Conservation (phyloP, 495 filamentous ascomycete genomes). For the Sabuloglossum arenarium region DNA sequence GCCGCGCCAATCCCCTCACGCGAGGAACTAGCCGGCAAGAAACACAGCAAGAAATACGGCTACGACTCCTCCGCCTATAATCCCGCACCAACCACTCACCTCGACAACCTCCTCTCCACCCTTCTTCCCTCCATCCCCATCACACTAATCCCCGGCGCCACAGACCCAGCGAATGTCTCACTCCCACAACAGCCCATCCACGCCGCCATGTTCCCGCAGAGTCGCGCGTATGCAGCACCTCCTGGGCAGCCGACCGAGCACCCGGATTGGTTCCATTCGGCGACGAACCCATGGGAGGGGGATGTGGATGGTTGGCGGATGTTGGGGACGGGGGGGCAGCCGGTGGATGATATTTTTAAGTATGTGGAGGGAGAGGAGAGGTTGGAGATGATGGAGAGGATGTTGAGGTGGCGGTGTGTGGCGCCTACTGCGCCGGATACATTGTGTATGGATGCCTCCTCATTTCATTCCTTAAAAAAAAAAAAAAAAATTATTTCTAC, state of each 20-base stretch:
- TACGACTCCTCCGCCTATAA: conserved; percentile 84
- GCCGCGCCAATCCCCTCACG: conserved; percentile 21
- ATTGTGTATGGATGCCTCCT: conserved; percentile 47
- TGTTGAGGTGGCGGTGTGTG: conserved; percentile 73
- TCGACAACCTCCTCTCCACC: conserved; percentile 64
- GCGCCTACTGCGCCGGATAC: conserved; percentile 97
- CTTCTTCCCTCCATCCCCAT: conserved; percentile 67
- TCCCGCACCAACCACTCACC: conserved; percentile 52
- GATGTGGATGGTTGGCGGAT: conserved; percentile 74
- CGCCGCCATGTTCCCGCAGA: conserved; percentile 55
- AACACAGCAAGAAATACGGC: conserved; percentile 61
- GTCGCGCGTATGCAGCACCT: conserved; percentile 40
- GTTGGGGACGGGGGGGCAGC: conserved; percentile 73
- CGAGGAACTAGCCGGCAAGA: conserved; percentile 31
- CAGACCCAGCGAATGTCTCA: conserved; percentile 61
- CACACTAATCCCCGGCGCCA: conserved; percentile 53
- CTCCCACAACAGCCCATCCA: conserved; percentile 72
- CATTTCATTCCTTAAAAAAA: background rate
- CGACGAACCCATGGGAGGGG: conserved; percentile 85
- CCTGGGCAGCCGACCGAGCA: conserved; percentile 20
- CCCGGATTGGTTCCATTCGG: conserved; percentile 63
- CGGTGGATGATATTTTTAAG: conserved; percentile 80
- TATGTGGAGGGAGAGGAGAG: conserved; percentile 61
- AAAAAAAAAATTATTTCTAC: background rate
- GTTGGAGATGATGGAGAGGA: conserved; percentile 73